Evolutionary conservation across 108 stramenopile species (phyloP).

Genomic region (Pseudonitzschia delicatissima): DNA sequence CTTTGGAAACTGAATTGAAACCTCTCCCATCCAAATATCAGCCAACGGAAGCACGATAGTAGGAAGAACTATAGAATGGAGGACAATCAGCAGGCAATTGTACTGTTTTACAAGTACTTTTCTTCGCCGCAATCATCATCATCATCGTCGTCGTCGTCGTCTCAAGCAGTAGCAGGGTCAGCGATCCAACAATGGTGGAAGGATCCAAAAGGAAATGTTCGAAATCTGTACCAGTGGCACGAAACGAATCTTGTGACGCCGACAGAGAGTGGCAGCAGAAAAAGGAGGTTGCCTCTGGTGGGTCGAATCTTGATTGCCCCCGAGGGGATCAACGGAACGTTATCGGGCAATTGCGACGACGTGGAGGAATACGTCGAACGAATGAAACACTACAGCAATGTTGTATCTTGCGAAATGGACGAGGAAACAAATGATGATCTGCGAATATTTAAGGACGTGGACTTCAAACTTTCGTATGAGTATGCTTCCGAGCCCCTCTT

Average conservation of each 20-base stretch:
- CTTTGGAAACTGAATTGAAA: too few species aligned
- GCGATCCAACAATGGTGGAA: conserved; percentile 8
- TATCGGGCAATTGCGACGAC: conserved; percentile 37
- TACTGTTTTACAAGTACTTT: conserved; percentile 14
- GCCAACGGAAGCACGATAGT: background rate
- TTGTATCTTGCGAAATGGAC: background rate
- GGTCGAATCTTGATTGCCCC: conserved; percentile 58
- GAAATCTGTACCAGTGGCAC: conserved; percentile 11
- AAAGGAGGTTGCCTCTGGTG: conserved; percentile 33
- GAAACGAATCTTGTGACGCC: background rate
- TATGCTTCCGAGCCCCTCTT: conserved; percentile 48
- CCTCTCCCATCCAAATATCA: background rate
- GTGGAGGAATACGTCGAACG: conserved; percentile 38
- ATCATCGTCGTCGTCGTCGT: background rate
- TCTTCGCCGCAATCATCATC: conserved; percentile 5
- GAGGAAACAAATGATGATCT: background rate
- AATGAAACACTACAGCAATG: conserved; percentile 32
- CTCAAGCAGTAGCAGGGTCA: background rate
- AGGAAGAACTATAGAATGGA: too few species aligned
- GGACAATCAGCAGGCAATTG: conserved; percentile 6
- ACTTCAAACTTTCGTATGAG: conserved; percentile 62
- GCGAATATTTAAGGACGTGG: conserved; percentile 51
- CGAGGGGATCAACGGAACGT: conserved; percentile 79
- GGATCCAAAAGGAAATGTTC: background rate
- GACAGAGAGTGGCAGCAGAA: conserved; percentile 23